Evolutionary conservation across 163 green algal species (phyloP).

Genomic region (Volvox carteri): DNA sequence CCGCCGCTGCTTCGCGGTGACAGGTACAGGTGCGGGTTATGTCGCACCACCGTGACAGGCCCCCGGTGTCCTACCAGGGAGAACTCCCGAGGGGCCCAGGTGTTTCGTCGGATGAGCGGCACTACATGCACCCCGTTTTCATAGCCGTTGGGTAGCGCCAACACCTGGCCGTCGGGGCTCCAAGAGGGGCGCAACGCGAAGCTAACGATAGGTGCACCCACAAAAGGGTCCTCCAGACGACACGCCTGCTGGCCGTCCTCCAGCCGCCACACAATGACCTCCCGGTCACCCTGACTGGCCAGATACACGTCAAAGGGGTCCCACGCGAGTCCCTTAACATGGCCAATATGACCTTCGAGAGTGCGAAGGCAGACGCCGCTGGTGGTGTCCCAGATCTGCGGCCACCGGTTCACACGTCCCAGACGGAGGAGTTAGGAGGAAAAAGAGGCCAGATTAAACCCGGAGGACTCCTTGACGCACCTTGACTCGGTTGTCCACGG

Average conservation of each 20-base stretch:
- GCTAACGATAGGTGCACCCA: conserved; percentile 39
- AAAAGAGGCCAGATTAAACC: no score
- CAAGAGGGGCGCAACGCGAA: conserved; percentile 88
- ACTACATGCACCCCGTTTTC: conserved; percentile 71
- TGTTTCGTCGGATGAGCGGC: conserved; percentile 75
- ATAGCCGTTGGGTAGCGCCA: conserved; percentile 78
- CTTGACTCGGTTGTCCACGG: conserved; percentile 82
- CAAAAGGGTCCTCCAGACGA: conserved; percentile 64
- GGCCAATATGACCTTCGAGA: conserved; percentile 51
- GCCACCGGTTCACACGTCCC: no score
- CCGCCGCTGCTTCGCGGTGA: conserved; percentile 32
- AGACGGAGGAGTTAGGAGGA: no score
- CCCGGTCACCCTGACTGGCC: conserved; percentile 81
- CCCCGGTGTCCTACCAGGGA: conserved; percentile 82
- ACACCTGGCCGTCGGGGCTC: conserved; percentile 86
- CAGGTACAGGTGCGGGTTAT: conserved; percentile 86
- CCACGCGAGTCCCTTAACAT: conserved; percentile 97
- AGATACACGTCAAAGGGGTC: conserved; percentile 96
- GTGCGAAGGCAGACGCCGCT: conserved; percentile 59
- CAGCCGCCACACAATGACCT: conserved; percentile 78
- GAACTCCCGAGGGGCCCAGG: background rate
- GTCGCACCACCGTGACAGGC: conserved; percentile 78
- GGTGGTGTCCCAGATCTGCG: conserved; percentile 76
- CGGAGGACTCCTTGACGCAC: no score
- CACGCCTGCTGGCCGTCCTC: conserved; percentile 75